Base-by-base conservation (phyloP, 164 flowering plant genomes). In the Tetracentron sinense region DNA sequence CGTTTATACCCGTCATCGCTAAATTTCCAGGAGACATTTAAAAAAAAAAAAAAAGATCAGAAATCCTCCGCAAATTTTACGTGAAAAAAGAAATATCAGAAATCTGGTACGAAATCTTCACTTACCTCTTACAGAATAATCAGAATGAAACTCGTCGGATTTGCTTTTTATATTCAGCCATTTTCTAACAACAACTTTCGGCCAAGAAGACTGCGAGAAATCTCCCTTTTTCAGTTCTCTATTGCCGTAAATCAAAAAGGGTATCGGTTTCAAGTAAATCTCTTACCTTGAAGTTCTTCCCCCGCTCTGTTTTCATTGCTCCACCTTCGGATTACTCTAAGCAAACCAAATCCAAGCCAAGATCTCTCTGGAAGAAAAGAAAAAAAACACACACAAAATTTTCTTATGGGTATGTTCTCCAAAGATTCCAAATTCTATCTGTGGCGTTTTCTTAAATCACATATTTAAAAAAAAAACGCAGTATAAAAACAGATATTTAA, bases 111-210 rank as follows among this genome's bases (percentile, higher is more conserved):
- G 22, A 49, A 11, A 16, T 50, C 19, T 10, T 10, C 16, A 30
- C 51, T 71, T 35, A 79, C 87, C 82, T 48, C 2, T 60, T 1
- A 54, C 60, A 1, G 65, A 21, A 56, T 78, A 79, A 68, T 87
- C 93, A 1, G 90, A 85, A 63, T 78, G 74, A 56, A 78, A 87
- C 60, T 85, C 90, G 42, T 80, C 79, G 16, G 78, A 72, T 48
- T 83, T 71, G 60, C 68, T 76, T 62, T 76, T 82, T 42, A 85
- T 78, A 42, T 84, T 87, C 55, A 90, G 76, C 96, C 90, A 90
- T 79, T 86, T 90, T 46, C 69, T 77, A 55, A 62, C 82, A 14
- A 84, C 83, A 6, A 59, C 57, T 63, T 76, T 84, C 7, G 91
- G 83, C 96, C 96, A 87, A 3, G 86, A 84, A 52, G 76, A 64